These are phyloP conservation scores for Debaryomycetaceae sp. DNA, from an alignment of 1,139 yeast species.

Conservation along the genomic window DNA sequence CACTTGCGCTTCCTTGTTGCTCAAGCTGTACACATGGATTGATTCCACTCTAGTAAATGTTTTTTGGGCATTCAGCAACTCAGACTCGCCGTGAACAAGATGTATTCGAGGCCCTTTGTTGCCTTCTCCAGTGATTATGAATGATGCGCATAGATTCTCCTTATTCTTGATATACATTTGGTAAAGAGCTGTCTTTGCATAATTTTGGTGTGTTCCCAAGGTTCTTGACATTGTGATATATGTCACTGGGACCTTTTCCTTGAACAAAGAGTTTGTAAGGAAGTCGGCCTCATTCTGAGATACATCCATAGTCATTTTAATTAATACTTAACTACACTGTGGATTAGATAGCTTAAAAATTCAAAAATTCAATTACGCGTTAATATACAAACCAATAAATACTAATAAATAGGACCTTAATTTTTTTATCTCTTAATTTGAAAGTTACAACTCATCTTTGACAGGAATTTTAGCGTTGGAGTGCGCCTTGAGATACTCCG, in stretches of 20 bases:
- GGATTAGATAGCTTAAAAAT: not conserved
- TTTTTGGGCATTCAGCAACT: constrained; percentile 14
- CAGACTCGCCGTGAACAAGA: constrained; percentile 17
- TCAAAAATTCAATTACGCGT: not conserved
- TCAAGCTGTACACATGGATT: constrained; percentile 33
- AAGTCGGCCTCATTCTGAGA: constrained; percentile 26
- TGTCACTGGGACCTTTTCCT: constrained; percentile 24
- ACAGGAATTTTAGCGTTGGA: not conserved
- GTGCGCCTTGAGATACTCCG: constrained; percentile 20
- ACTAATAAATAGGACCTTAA: not conserved
- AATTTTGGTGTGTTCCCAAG: constrained; percentile 23
- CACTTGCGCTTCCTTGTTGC: constrained; percentile 14
- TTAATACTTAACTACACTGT: no score
- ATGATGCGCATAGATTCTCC: constrained; percentile 30
- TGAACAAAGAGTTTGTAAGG: constrained; percentile 24
- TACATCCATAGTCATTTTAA: constrained; percentile 34
- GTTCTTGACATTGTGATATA: constrained; percentile 28
- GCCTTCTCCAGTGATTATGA: constrained; percentile 29
- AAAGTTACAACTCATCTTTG: not conserved
- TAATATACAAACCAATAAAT: not conserved
- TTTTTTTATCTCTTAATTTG: no score
- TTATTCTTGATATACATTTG: constrained; percentile 32
- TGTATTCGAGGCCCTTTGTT: constrained; percentile 16
- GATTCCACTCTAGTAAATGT: constrained; percentile 19
- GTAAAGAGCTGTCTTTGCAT: constrained; percentile 27